Conservation (phyloP, 1,139 yeast species). For the Zygoascus meyerae region DNA sequence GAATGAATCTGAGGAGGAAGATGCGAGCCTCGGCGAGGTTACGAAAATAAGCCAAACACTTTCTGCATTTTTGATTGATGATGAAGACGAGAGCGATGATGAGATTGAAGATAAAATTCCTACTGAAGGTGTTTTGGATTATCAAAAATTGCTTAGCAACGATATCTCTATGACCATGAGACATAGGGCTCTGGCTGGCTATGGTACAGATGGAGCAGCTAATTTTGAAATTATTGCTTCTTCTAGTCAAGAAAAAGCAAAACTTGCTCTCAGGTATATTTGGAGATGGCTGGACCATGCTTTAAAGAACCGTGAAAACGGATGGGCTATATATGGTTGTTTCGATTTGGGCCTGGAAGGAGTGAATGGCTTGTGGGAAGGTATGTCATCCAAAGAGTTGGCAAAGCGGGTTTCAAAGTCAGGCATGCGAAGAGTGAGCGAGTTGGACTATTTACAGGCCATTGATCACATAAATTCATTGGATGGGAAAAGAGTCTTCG, state of each 20-base stretch:
- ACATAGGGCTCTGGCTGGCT: conserved; percentile 64
- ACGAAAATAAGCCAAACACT: background rate
- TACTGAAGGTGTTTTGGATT: conserved; percentile 28
- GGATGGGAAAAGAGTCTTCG: conserved; percentile 33
- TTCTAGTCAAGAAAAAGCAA: conserved; percentile 37
- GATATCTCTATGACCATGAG: conserved; percentile 46
- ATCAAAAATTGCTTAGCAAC: conserved; percentile 24
- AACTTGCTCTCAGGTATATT: conserved; percentile 63
- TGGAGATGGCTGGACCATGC: conserved; percentile 90
- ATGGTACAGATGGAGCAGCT: conserved; percentile 61
- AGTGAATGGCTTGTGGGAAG: conserved; percentile 85
- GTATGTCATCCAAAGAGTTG: conserved; percentile 54
- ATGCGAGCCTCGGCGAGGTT: background rate
- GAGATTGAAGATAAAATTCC: conserved; percentile 20
- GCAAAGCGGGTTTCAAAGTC: conserved; percentile 41
- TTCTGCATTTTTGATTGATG: conserved; percentile 11
- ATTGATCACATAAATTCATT: conserved; percentile 20
- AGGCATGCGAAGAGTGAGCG: conserved; percentile 27
- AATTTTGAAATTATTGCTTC: conserved; percentile 52
- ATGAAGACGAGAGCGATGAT: conserved; percentile 21
- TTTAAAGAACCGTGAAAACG: conserved; percentile 57
- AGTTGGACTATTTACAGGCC: conserved; percentile 23
- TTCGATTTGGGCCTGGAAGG: conserved; percentile 86
- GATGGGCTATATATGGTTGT: conserved; percentile 59
- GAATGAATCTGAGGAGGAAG: background rate